Conservation (phyloP, 257 asterid species). For the Avicennia marina region DNA sequence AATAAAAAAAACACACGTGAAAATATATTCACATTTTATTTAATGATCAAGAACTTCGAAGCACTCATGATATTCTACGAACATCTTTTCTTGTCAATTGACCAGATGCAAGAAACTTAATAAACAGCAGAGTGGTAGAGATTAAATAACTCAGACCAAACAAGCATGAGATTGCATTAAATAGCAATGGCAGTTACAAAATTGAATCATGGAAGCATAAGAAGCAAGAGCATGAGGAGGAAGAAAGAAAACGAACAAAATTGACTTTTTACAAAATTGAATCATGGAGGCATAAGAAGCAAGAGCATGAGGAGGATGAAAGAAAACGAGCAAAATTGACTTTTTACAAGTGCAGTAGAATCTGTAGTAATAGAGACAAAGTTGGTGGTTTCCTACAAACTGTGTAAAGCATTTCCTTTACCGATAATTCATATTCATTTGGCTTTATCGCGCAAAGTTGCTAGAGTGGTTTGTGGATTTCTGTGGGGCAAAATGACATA, state of each 20-base stretch:
- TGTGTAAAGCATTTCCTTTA: neutral
- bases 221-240: neutral
- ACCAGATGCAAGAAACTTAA: neutral
- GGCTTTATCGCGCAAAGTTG: conserved; percentile 12
- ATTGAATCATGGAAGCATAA: conserved; percentile 1
- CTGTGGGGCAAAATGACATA: conserved; percentile 5
- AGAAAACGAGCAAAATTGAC: neutral
- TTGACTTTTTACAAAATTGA: neutral
- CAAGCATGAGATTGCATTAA: neutral
- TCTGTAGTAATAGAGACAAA: neutral
- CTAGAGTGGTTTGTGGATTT: conserved; percentile 1
- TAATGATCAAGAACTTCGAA: conserved; percentile 1
- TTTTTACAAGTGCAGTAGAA: neutral
- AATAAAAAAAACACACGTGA: too few relatives aligned
- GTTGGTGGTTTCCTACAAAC: neutral
- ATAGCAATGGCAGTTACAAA: too few relatives aligned
- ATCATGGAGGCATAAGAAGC: conserved; percentile 1
- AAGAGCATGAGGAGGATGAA: neutral
- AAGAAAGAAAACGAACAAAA: neutral
- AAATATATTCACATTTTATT: too few relatives aligned
- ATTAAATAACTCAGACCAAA: neutral
- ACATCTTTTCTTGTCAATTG: neutral
- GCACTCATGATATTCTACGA: too few relatives aligned
- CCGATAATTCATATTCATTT: conserved; percentile 5
- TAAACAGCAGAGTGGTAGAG: neutral